These are phyloP conservation scores for Debaryomyces singareniensis DNA, from an alignment of 1,139 yeast species.

Conservation along the genomic window DNA sequence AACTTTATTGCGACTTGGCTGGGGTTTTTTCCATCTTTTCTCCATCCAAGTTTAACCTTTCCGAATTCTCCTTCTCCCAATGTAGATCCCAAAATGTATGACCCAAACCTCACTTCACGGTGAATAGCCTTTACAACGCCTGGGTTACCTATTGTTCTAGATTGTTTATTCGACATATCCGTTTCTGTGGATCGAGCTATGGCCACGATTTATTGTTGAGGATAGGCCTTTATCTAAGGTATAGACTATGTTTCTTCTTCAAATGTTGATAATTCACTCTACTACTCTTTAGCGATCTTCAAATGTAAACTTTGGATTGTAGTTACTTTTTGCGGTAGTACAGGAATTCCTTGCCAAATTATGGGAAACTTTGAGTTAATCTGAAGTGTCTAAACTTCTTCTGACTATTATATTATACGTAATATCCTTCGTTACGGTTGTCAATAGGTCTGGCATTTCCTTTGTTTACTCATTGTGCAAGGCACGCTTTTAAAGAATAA, in stretches of 20 bases:
- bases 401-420: constrained; percentile 2
- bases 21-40: constrained; percentile 70
- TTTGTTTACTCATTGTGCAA: constrained; percentile 4
- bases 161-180: constrained; percentile 1
- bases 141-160: constrained; percentile 2
- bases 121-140: constrained; percentile 24
- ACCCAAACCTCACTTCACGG: constrained; percentile 71
- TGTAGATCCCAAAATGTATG: constrained; percentile 84
- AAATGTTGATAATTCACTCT: too few species aligned
- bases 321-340: too few species aligned
- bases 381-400: too few species aligned
- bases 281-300: too few species aligned
- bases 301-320: too few species aligned
- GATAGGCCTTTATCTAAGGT: too few species aligned
- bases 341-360: too few species aligned
- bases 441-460: constrained; percentile 5
- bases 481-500: constrained; percentile 5
- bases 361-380: too few species aligned
- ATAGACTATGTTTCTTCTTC: too few species aligned
- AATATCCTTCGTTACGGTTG: constrained; percentile 1
- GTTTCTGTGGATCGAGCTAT: too few species aligned
- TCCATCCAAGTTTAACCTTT: constrained; percentile 95
- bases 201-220: too few species aligned
- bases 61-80: constrained; percentile 99
- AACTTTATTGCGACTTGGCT: constrained; percentile 91